phyloP scores from a whole-genome alignment of 306 rosid genomes.

The Datisca glomerata region DNA sequence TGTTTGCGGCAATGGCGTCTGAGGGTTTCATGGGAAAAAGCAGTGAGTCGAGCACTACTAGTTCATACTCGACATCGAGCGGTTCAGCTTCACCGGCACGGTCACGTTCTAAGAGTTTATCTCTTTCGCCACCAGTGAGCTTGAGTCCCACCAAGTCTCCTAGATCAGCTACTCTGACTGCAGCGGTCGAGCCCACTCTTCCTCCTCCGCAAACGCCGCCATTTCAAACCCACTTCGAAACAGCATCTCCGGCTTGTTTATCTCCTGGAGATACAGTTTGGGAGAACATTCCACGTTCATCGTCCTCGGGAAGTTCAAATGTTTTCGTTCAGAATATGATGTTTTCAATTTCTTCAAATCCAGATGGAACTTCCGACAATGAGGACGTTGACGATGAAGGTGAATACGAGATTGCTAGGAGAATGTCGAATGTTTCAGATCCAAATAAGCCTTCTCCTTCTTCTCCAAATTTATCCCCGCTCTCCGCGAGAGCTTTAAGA shows the following conservation, averaged over 20 bases:
- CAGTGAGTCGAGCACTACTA: constrained; percentile 29
- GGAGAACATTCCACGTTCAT: constrained; percentile 13
- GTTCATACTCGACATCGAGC: constrained; percentile 40
- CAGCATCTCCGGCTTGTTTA: constrained; percentile 5
- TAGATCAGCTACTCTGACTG: too few relatives aligned
- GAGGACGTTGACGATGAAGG: constrained; percentile 1
- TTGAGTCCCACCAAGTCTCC: constrained; percentile 31
- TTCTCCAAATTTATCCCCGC: constrained; percentile 18
- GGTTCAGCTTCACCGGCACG: constrained; percentile 48
- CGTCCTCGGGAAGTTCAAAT: constrained; percentile 10
- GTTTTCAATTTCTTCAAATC: constrained; percentile 19
- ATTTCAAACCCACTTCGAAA: neutral
- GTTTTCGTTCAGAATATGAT: constrained; percentile 9
- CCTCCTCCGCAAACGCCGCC: constrained; percentile 1
- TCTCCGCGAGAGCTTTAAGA: constrained; percentile 17
- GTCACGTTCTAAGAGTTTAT: constrained; percentile 42
- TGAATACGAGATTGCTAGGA: constrained; percentile 7
- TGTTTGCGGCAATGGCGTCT: constrained; percentile 17
- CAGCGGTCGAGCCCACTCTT: constrained; percentile 1
- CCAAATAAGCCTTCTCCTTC: constrained; percentile 17
- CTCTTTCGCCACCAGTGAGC: constrained; percentile 27
- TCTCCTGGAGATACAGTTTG: constrained; percentile 17
- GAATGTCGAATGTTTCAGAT: constrained; percentile 4
- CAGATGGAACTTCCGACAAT: constrained; percentile 6
- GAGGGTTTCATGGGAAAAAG: constrained; percentile 19